phyloP scores from a whole-genome alignment of 2,329 filamentous ascomycete species.

The Neonectria coccinea region DNA sequence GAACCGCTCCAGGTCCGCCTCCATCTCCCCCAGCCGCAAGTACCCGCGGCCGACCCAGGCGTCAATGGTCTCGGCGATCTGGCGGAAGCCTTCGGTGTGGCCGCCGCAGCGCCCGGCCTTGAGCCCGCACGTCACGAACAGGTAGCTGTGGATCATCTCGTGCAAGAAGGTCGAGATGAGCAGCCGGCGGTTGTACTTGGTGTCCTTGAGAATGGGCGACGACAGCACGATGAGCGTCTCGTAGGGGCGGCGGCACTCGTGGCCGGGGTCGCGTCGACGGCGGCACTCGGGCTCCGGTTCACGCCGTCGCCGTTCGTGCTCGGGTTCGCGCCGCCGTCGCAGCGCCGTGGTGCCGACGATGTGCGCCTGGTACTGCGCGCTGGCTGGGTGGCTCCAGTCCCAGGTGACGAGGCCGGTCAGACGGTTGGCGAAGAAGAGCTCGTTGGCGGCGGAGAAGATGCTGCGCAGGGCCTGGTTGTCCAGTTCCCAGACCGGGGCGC shows the following conservation, averaged over 20 bases:
- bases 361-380: conserved; percentile 62
- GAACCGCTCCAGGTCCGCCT: conserved; percentile 70
- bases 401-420: conserved; percentile 69
- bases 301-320: conserved; percentile 61
- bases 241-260: conserved; percentile 56
- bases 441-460: conserved; percentile 71
- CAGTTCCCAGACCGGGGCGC: conserved; percentile 61
- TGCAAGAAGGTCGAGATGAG: conserved; percentile 75
- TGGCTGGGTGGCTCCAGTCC: conserved; percentile 69
- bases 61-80: conserved; percentile 71
- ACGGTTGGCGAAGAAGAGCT: conserved; percentile 70
- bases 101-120: conserved; percentile 66
- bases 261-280: conserved; percentile 53
- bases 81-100: conserved; percentile 70
- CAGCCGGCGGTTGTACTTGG: conserved; percentile 68
- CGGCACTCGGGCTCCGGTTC: conserved; percentile 60
- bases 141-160: conserved; percentile 75
- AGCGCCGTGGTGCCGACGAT: conserved; percentile 74
- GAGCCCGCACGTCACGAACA: conserved; percentile 72
- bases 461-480: conserved; percentile 68
- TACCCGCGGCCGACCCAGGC: conserved; percentile 68
- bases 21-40: conserved; percentile 68
- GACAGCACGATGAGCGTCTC: conserved; percentile 74
- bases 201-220: conserved; percentile 66
- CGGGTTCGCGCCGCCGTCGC: conserved; percentile 56